Percentiles rank a stretch among this genome's conserved stretches.
These are phyloP conservation scores for Aspergillus sp. DNA, from an alignment of 2,329 filamentous ascomycete species.

Conservation along the genomic window DNA sequence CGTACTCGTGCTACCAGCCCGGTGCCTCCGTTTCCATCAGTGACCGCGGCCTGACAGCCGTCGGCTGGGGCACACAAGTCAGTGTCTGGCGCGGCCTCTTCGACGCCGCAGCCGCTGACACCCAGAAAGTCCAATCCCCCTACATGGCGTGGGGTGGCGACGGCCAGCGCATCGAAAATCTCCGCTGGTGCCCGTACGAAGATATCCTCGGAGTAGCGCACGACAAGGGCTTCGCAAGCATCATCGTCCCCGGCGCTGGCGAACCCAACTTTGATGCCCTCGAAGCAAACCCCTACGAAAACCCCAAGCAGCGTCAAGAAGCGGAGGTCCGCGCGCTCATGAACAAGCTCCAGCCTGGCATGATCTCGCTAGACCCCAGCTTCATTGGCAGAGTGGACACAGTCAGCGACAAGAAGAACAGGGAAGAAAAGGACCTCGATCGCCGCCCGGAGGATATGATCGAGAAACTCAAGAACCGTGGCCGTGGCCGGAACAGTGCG, in stretches of 20 bases:
- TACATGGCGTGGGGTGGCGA: conserved; percentile 95
- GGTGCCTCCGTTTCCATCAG: conserved; percentile 84
- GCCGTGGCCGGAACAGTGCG: conserved; percentile 84
- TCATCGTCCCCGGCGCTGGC: conserved; percentile 91
- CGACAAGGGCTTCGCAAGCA: conserved; percentile 80
- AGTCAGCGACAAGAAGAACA: conserved; percentile 72
- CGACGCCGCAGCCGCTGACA: conserved; percentile 67
- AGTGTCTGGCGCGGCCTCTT: conserved; percentile 92
- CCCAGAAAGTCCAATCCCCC: conserved; percentile 77
- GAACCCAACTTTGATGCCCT: conserved; percentile 95
- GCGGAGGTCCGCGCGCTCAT: conserved; percentile 84
- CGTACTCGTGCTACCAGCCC: conserved; percentile 79
- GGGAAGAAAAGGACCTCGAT: conserved; percentile 78
- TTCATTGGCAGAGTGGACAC: conserved; percentile 87
- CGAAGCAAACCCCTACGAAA: conserved; percentile 95
- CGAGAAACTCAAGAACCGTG: conserved; percentile 68
- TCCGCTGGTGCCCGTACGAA: conserved; percentile 92
- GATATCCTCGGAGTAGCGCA: conserved; percentile 87
- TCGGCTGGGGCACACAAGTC: conserved; percentile 86
- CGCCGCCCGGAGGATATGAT: conserved; percentile 61
- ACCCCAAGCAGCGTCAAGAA: conserved; percentile 86
- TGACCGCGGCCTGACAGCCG: conserved; percentile 81
- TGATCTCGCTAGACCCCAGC: conserved; percentile 93
- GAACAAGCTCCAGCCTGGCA: conserved; percentile 93
- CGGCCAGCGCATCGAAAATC: conserved; percentile 74